These are phyloP conservation scores for Pulveroboletus sp. DNA, from an alignment of 768 basidiomycete genomes.

Conservation along the genomic window DNA sequence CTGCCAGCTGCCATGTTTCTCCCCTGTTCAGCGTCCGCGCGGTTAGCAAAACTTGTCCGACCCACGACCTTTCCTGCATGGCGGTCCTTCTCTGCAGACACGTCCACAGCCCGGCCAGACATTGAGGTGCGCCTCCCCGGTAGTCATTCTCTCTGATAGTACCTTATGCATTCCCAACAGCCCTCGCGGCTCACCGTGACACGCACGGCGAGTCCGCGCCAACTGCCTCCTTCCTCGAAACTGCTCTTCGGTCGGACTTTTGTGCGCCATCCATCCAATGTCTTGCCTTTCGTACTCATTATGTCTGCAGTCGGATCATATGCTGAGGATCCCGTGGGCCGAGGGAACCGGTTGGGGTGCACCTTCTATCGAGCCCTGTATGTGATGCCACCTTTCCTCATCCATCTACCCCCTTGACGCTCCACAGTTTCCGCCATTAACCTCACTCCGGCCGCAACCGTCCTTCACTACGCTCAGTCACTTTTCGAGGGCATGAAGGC, in stretches of 20 bases:
- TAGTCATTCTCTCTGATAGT: not conserved
- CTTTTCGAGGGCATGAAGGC: conserved; percentile 96
- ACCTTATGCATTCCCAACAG: conserved; percentile 30
- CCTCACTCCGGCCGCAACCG: conserved; percentile 45
- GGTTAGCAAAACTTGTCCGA: conserved; percentile 6
- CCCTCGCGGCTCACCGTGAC: conserved; percentile 47
- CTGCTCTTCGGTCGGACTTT: conserved; percentile 86
- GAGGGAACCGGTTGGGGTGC: conserved; percentile 70
- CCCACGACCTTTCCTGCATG: conserved; percentile 2
- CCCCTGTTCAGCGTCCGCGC: conserved; percentile 9
- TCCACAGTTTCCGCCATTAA: conserved; percentile 19
- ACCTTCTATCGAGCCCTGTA: conserved; percentile 82
- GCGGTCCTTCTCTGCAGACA: conserved; percentile 13
- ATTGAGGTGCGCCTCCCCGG: conserved; percentile 41
- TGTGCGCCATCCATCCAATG: conserved; percentile 37
- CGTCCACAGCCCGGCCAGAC: conserved; percentile 37
- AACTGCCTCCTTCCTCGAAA: conserved; percentile 57
- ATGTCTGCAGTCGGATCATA: conserved; percentile 68
- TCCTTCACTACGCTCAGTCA: conserved; percentile 90
- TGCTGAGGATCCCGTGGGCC: conserved; percentile 77
- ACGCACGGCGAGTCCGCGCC: conserved; percentile 48
- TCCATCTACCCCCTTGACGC: conserved; percentile 2
- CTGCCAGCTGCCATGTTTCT: conserved; percentile 18
- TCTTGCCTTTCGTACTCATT: conserved; percentile 2
- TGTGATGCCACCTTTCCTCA: conserved; percentile 24